These are phyloP conservation scores for Castanospermum australe DNA, from an alignment of 306 rosid species.

Conservation along the genomic window DNA sequence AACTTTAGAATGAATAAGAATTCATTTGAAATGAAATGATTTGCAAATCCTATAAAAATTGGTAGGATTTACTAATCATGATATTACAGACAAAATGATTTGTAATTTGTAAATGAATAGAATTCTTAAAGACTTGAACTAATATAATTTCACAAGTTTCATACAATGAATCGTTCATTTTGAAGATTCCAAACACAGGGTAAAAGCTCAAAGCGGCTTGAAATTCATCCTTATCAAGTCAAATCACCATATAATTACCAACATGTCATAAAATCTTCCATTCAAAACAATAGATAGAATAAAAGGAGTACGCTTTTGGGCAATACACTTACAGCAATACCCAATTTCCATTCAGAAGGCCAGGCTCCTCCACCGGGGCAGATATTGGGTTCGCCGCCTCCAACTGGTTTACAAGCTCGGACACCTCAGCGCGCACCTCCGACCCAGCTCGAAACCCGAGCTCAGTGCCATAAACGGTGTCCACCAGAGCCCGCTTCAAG, in stretches of 20 bases:
- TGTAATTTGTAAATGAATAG: too few species aligned
- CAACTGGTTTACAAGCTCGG: slow-evolving; percentile 82
- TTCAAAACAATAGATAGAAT: not conserved
- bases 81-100: not conserved
- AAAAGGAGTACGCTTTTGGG: not conserved
- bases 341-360: slow-evolving; percentile 83
- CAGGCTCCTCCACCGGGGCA: slow-evolving; percentile 68
- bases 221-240: not conserved
- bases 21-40: not conserved
- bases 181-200: too few species aligned
- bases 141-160: too few species aligned
- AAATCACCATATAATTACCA: not conserved
- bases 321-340: slow-evolving; percentile 74
- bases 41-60: too few species aligned
- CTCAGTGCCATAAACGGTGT: slow-evolving; percentile 77
- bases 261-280: not conserved
- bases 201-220: not conserved
- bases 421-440: slow-evolving; percentile 85
- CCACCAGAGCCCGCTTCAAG: slow-evolving; percentile 79
- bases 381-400: slow-evolving; percentile 80
- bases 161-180: too few species aligned
- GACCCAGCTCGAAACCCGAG: slow-evolving; percentile 77
- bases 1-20: not conserved
- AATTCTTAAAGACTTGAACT: too few species aligned
- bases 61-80: not conserved